Evolutionary conservation across 129 eudicot genomes (phyloP), one percentile per base, ranked within the genome.

Genomic region (Flaveria robusta): DNA sequence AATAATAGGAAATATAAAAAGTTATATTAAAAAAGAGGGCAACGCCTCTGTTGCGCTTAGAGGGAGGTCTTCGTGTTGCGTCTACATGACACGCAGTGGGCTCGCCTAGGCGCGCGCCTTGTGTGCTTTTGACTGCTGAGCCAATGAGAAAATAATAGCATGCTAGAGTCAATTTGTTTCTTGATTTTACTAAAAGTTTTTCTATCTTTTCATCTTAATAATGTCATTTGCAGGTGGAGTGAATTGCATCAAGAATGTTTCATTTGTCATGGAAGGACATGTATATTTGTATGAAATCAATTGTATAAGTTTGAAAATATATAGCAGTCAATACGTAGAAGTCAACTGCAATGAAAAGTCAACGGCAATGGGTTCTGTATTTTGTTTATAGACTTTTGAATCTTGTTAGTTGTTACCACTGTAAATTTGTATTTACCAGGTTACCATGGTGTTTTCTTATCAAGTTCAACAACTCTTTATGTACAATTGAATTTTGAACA

Each of bases 221-320:
- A 34, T 71, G 41, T 37, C 16, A 45, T 70, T 31, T 60, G 66
- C 77, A 78, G 73, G 41, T 37, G 41, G 41, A 37, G 10, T 51
- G 77, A 71, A 71, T 62, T 52, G 19, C 37, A 29, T 13, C 34
- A 70, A 24, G 77, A n/a, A n/a, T n/a, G n/a, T n/a, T 47, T 60
- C 7, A 18, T 8, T 54, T 26, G 31, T 51, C 24, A 26, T 2
- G 37, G 58, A 65, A 51, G 15, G 79, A 39, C 64, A 18, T 80
- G 70, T 80, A 66, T 43, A 66, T 55, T 66, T 54, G 75, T 74
- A 74, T 68, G 75, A 66, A 74, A 80, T 55, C 29, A 66, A n/a
- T 65, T 45, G 4, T 26, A 52, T 65, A 54, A 41, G 68, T 65
- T 43, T 19, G 62, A 51, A 71, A 52, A 50, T 20, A 50, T 72